Conservation (phyloP, 257 asterid genomes). For the Solanum microdontum region DNA sequence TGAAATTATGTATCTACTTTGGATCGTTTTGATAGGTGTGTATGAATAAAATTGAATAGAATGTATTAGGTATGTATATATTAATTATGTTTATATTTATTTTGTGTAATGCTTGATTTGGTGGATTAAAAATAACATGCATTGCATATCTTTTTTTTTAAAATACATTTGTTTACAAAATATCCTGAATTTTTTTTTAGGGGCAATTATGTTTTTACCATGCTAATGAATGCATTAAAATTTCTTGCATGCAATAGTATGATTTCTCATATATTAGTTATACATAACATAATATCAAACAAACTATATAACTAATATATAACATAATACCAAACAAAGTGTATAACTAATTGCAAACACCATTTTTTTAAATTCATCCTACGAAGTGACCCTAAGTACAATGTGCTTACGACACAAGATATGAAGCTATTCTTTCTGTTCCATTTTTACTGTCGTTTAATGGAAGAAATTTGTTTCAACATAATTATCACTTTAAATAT, state of each 20-base stretch:
- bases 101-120: too few relatives aligned
- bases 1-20: background rate
- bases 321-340: too few relatives aligned
- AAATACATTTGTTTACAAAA: too few relatives aligned
- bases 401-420: background rate
- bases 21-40: background rate
- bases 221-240: background rate
- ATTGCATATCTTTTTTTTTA: background rate
- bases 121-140: too few relatives aligned
- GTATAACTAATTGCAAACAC: too few relatives aligned
- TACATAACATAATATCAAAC: background rate
- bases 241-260: too few relatives aligned
- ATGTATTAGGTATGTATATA: background rate
- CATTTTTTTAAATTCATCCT: background rate
- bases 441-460: background rate
- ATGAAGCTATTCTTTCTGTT: background rate
- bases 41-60: too few relatives aligned
- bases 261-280: too few relatives aligned
- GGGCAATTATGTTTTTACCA: background rate
- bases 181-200: background rate
- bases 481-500: background rate
- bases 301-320: too few relatives aligned
- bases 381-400: too few relatives aligned
- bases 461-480: background rate
- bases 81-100: background rate